phyloP scores from a whole-genome alignment of 768 basidiomycete genomes.

The Daedaleopsis nitida region DNA sequence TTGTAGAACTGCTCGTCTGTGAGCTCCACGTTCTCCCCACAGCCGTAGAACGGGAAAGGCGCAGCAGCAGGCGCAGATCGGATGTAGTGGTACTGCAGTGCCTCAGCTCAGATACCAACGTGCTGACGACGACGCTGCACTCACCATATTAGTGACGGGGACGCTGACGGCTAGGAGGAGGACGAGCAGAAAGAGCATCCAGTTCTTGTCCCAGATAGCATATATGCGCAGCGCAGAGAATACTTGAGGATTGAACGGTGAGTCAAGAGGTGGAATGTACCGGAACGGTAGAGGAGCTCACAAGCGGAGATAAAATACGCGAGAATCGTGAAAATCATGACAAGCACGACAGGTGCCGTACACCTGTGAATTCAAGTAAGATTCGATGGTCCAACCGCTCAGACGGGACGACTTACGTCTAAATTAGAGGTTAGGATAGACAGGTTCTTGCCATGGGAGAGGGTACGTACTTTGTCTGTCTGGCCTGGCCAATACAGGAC shows the following conservation, averaged over 20 bases:
- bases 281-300: background rate
- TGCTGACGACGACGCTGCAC: background rate
- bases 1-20: background rate
- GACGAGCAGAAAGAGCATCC: slow-evolving; percentile 1
- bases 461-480: slow-evolving; percentile 7
- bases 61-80: slow-evolving; percentile 1
- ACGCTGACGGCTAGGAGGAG: slow-evolving; percentile 2
- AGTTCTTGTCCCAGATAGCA: slow-evolving; percentile 17
- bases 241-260: background rate
- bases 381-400: background rate
- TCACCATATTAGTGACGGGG: slow-evolving; percentile 13
- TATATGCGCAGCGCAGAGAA: slow-evolving; percentile 14
- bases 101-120: background rate
- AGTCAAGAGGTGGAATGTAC: background rate
- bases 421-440: background rate
- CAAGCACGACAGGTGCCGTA: slow-evolving; percentile 5
- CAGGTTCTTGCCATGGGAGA: background rate
- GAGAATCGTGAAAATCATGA: slow-evolving; percentile 6
- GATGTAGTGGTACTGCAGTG: slow-evolving; percentile 7
- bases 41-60: slow-evolving; percentile 7
- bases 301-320: slow-evolving; percentile 9
- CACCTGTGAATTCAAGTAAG: background rate
- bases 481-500: slow-evolving; percentile 13
- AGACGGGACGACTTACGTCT: background rate
- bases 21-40: background rate